A percentile compares a stretch with the other conserved stretches of the same genome.
These are phyloP conservation scores for Anthracocystis panici-leucophaei DNA, from an alignment of 1,284 basidiomycete genomes.

Conservation along the genomic window DNA sequence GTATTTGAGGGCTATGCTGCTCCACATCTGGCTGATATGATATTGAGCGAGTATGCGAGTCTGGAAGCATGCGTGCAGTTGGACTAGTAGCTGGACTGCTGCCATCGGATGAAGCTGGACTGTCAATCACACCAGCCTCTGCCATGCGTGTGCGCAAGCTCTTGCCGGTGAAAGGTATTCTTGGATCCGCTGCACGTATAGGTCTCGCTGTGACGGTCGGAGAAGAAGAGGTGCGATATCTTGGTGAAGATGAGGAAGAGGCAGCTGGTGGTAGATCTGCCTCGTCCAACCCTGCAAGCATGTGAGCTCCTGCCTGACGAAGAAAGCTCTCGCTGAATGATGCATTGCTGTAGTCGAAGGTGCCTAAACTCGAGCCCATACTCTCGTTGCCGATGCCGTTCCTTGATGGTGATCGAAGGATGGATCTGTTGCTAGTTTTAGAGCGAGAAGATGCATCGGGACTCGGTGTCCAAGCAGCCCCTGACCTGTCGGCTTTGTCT, in stretches of 20 bases:
- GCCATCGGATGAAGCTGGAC: slow-evolving; percentile 28
- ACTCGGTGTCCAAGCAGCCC: slow-evolving; percentile 34
- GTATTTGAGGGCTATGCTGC: neutral
- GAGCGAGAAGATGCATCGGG: slow-evolving; percentile 34
- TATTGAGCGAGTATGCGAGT: neutral
- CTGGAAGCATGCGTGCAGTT: slow-evolving; percentile 6
- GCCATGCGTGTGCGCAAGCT: slow-evolving; percentile 35
- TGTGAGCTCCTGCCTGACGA: slow-evolving; percentile 54
- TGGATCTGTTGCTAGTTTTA: slow-evolving; percentile 1
- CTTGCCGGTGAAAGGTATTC: slow-evolving; percentile 37
- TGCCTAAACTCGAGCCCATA: slow-evolving; percentile 37
- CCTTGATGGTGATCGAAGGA: slow-evolving; percentile 4
- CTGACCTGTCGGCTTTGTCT: neutral
- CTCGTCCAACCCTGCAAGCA: slow-evolving; percentile 54
- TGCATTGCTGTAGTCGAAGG: slow-evolving; percentile 52
- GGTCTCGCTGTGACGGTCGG: slow-evolving; percentile 36
- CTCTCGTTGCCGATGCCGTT: slow-evolving; percentile 27
- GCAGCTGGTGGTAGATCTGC: slow-evolving; percentile 2
- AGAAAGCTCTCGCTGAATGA: slow-evolving; percentile 65
- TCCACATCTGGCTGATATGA: neutral
- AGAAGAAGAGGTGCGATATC: slow-evolving; percentile 20
- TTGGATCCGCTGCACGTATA: slow-evolving; percentile 14
- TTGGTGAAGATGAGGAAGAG: slow-evolving; percentile 21
- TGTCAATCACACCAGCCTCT: slow-evolving; percentile 37
- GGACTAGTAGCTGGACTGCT: slow-evolving; percentile 31